Conservation (phyloP, 2,329 filamentous ascomycete genomes). For the Fusarium scirpi region DNA sequence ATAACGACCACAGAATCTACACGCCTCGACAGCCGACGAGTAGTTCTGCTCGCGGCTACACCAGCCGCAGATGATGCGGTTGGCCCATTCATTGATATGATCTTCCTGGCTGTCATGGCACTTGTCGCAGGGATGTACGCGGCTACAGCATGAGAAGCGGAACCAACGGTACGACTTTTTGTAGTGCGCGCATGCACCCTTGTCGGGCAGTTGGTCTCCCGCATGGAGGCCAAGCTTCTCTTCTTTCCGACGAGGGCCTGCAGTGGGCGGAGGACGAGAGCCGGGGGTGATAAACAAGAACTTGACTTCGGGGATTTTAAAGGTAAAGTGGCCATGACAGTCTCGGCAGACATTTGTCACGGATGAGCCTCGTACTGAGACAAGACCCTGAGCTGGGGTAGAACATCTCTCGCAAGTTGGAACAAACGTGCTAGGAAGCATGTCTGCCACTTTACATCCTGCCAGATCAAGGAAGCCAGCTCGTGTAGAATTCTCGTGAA, state of each 20-base stretch:
- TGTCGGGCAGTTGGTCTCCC: constrained; percentile 66
- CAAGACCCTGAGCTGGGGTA: constrained; percentile 73
- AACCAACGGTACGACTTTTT: constrained; percentile 72
- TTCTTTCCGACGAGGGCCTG: constrained; percentile 59
- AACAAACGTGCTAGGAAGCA: constrained; percentile 82
- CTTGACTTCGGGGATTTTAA: constrained; percentile 81
- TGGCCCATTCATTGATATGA: constrained; percentile 84
- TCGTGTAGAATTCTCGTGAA: constrained; percentile 79
- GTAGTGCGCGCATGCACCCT: constrained; percentile 70
- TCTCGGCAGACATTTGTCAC: constrained; percentile 80
- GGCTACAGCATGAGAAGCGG: constrained; percentile 71
- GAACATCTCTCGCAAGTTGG: constrained; percentile 85
- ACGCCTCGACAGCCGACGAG: constrained; percentile 73
- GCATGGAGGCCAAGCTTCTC: constrained; percentile 69
- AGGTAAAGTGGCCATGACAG: constrained; percentile 83
- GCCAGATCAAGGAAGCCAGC: constrained; percentile 83
- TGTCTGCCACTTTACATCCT: constrained; percentile 79
- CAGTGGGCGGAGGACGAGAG: constrained; percentile 55
- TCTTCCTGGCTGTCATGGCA: constrained; percentile 80
- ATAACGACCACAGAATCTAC: constrained; percentile 76
- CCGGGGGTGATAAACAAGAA: constrained; percentile 77
- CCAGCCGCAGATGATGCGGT: constrained; percentile 84
- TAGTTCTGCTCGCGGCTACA: constrained; percentile 87
- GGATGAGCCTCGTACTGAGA: constrained; percentile 79
- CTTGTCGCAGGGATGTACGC: constrained; percentile 72